Evolutionary conservation across 2,329 filamentous ascomycete species (phyloP).

Genomic region (Exutisphaerella laricina): DNA sequence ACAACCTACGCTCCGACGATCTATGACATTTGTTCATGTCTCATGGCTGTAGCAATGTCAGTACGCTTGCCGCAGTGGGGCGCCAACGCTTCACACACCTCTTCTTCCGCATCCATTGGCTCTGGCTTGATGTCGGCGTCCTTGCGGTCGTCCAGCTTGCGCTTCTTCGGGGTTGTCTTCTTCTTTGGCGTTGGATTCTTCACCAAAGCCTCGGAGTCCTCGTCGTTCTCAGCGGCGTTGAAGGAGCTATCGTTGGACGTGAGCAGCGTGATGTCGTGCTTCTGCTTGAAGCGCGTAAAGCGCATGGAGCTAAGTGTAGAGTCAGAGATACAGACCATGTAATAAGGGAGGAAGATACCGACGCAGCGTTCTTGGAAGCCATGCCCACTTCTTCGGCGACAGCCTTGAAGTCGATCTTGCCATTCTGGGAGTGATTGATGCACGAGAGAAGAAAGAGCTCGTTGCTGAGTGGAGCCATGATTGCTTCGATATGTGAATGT

Average conservation of each 20-base stretch:
- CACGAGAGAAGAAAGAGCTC: not conserved
- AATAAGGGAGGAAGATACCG: not conserved
- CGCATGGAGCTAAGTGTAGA: not conserved
- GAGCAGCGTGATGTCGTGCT: constrained; percentile 1
- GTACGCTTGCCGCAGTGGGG: not conserved
- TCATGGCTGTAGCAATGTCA: not conserved
- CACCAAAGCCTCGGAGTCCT: not conserved
- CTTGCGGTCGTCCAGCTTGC: not conserved
- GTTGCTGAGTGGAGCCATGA: not conserved
- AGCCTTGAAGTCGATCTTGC: constrained; percentile 1
- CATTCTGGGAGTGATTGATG: constrained; percentile 1
- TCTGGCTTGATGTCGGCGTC: not conserved
- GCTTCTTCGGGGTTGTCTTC: constrained; percentile 1
- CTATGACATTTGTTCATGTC: not conserved
- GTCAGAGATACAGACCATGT: not conserved
- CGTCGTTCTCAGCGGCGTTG: not conserved
- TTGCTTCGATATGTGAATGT: not conserved
- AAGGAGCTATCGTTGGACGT: not conserved
- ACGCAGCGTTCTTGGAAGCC: not conserved
- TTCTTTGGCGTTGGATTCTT: not conserved
- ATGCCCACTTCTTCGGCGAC: not conserved
- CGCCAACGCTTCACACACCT: not conserved
- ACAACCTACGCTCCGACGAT: no score
- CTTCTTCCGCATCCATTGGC: not conserved
- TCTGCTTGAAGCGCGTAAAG: constrained; percentile 1